Evolutionary conservation across 495 filamentous ascomycete genomes (phyloP).

Genomic region (Neurospora terricola): DNA sequence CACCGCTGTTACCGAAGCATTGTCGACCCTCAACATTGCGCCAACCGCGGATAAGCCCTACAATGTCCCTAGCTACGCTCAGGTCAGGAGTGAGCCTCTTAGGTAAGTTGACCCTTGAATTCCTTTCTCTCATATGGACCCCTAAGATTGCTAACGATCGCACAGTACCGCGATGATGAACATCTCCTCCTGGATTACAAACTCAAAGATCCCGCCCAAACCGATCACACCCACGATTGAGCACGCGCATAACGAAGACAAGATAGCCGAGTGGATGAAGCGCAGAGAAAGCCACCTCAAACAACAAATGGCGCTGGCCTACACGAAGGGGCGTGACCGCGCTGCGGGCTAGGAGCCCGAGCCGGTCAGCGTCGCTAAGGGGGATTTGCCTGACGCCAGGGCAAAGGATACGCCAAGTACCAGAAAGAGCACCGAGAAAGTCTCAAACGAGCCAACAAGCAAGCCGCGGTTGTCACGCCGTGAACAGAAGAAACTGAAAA

Average conservation of each 20-base stretch:
- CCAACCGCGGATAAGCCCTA: background rate
- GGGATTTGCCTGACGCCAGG: fast-evolving
- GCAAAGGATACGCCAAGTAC: fast-evolving
- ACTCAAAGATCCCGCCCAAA: no score
- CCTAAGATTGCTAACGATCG: background rate
- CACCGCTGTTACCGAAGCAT: no score
- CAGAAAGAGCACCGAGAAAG: background rate
- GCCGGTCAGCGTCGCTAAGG: no score
- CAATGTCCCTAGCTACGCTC: background rate
- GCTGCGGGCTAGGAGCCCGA: background rate
- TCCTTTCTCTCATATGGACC: background rate
- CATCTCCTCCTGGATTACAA: no score
- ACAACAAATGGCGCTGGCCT: background rate
- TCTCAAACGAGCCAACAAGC: fast-evolving
- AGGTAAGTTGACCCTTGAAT: background rate
- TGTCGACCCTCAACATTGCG: background rate
- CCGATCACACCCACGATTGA: no score
- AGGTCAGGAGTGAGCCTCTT: no score
- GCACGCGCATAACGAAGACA: no score
- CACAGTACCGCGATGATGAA: no score
- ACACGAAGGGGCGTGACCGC: background rate
- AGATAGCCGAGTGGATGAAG: no score
- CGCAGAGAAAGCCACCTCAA: background rate
- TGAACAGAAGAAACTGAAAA: background rate
- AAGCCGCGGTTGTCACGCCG: background rate